Percentiles rank a stretch among this genome's conserved stretches.
Evolutionary conservation across 495 filamentous ascomycete species (phyloP).

Genomic region (Hypoxylon fuscum): DNA sequence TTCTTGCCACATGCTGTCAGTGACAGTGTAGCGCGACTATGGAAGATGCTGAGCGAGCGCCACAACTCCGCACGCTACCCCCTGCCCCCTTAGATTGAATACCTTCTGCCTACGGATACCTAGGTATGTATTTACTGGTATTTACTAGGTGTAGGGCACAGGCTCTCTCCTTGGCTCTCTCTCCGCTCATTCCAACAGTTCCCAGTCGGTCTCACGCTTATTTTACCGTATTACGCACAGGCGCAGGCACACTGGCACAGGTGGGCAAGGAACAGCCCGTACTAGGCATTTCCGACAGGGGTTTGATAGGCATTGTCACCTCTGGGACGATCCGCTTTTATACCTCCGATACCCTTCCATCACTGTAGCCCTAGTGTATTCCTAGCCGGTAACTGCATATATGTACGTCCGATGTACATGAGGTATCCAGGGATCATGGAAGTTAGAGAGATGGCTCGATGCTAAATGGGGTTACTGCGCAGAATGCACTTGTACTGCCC

Average conservation of each 20-base stretch:
- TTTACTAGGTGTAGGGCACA: too few species aligned
- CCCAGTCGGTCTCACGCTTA: background rate
- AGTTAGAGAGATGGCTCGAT: slow-evolving; percentile 3
- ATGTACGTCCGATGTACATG: background rate
- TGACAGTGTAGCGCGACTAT: too few species aligned
- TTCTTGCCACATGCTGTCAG: too few species aligned
- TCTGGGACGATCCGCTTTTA: slow-evolving; percentile 34
- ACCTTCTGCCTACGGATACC: too few species aligned
- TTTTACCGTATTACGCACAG: slow-evolving; percentile 41
- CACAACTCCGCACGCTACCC: too few species aligned
- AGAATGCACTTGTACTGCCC: slow-evolving; percentile 33
- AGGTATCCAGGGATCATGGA: too few species aligned
- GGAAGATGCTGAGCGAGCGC: too few species aligned
- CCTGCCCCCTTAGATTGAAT: too few species aligned
- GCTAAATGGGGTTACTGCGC: background rate
- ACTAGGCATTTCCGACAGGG: slow-evolving; percentile 31
- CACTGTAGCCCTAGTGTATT: background rate
- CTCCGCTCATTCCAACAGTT: too few species aligned
- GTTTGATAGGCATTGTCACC: slow-evolving; percentile 1
- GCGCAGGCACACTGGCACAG: slow-evolving; percentile 1
- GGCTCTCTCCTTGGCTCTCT: too few species aligned
- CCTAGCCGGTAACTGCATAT: slow-evolving; percentile 39
- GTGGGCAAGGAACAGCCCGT: slow-evolving; percentile 26
- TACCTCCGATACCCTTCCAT: slow-evolving; percentile 28
- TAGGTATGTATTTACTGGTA: too few species aligned